Percentiles rank a stretch among this genome's conserved stretches.
phyloP scores from a whole-genome alignment of 768 basidiomycete species.

The Gloeostereum incarnatum region DNA sequence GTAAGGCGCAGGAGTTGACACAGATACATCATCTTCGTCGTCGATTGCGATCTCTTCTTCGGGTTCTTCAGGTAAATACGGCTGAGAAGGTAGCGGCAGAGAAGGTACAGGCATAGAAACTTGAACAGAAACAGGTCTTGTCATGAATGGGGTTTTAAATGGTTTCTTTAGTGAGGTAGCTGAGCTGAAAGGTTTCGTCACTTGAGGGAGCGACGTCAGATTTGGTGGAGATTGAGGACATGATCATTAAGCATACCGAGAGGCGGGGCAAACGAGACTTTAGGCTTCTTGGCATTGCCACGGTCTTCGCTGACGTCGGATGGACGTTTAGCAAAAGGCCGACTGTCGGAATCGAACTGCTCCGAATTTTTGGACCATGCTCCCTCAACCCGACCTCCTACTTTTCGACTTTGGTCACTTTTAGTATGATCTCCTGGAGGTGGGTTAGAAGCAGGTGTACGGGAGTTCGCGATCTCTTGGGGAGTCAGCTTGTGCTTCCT shows the following conservation, averaged over 20 bases:
- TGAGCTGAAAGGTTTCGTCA: slow-evolving; percentile 21
- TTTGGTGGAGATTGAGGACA: slow-evolving; percentile 4
- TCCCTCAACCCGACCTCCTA: not conserved
- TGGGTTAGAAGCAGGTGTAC: slow-evolving; percentile 7
- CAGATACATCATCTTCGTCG: too few relatives aligned
- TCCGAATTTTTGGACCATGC: not conserved
- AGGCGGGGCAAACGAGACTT: not conserved
- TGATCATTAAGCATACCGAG: not conserved
- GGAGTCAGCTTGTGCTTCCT: slow-evolving; percentile 42
- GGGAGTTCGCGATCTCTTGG: slow-evolving; percentile 17
- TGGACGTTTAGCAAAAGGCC: not conserved
- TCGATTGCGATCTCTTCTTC: not conserved
- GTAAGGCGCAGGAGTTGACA: not conserved
- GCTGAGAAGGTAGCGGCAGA: not conserved
- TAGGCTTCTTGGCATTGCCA: not conserved
- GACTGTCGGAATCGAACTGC: not conserved
- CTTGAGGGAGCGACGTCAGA: slow-evolving; percentile 8
- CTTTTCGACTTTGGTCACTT: slow-evolving; percentile 2
- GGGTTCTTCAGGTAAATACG: too few relatives aligned
- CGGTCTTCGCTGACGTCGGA: not conserved
- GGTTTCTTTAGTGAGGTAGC: slow-evolving; percentile 35
- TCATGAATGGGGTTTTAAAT: slow-evolving; percentile 28
- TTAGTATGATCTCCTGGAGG: slow-evolving; percentile 5
- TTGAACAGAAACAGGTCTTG: slow-evolving; percentile 6
- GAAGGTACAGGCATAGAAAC: not conserved